phyloP scores from a whole-genome alignment of 2,329 filamentous ascomycete genomes.

The Bipolaris gigantea region DNA sequence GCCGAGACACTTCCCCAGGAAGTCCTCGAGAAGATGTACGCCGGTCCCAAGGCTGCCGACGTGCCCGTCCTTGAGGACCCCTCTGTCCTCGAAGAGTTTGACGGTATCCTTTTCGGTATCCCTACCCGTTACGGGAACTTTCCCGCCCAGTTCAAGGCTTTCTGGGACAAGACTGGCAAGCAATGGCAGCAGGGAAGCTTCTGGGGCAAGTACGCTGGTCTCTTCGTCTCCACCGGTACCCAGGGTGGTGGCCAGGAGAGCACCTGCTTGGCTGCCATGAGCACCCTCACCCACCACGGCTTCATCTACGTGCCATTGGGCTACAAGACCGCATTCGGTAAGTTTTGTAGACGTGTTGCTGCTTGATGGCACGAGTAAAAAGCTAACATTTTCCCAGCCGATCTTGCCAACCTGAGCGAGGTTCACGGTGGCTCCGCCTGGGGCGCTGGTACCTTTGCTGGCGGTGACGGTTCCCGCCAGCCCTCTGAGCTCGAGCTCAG shows the following conservation, averaged over 20 bases:
- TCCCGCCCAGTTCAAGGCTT: conserved; percentile 90
- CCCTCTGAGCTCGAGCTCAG: conserved; percentile 74
- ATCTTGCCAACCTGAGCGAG: conserved; percentile 72
- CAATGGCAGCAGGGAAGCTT: conserved; percentile 79
- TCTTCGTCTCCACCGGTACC: conserved; percentile 87
- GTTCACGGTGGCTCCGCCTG: conserved; percentile 85
- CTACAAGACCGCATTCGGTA: conserved; percentile 75
- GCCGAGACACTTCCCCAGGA: conserved; percentile 84
- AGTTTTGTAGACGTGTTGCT: not conserved
- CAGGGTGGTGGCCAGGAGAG: conserved; percentile 88
- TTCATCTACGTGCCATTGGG: conserved; percentile 96
- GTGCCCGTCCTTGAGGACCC: conserved; percentile 64
- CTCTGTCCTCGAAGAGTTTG: conserved; percentile 70
- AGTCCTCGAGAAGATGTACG: conserved; percentile 87
- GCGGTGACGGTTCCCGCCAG: conserved; percentile 78
- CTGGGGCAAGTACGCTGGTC: conserved; percentile 84
- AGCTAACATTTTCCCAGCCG: conserved; percentile 27
- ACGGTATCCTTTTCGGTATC: conserved; percentile 90
- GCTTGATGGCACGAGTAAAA: too few relatives aligned
- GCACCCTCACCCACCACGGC: conserved; percentile 88
- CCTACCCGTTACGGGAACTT: conserved; percentile 97
- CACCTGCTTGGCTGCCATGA: conserved; percentile 78
- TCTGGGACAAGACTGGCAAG: conserved; percentile 87
- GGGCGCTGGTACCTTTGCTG: conserved; percentile 91
- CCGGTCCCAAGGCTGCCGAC: conserved; percentile 71